Evolutionary conservation across 1,284 basidiomycete species (phyloP), one percentile per base, ranked within the genome.

Genomic region (Trichosporon sp.): DNA sequence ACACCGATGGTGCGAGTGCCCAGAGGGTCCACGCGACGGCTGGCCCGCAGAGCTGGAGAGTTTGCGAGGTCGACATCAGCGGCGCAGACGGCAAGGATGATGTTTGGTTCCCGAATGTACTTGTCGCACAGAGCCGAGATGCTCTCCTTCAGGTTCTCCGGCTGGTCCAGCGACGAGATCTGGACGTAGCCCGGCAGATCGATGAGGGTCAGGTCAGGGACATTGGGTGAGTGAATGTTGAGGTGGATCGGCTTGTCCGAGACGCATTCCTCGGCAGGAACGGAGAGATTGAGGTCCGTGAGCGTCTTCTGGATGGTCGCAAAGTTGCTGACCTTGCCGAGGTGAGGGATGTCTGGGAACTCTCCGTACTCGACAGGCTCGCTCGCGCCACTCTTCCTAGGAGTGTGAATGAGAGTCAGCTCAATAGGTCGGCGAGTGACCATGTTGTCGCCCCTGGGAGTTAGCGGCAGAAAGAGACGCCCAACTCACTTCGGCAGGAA

Each of bases 11-110:
- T 99, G 32, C 96, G 89, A 70, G 95, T 85, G 7, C 97, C 96
- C 6, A 98, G 85, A 1, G 96, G 96, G 80, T 99, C 96, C 2
- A 99, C 93, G 73, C 92, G 92, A 60, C 95, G 87, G 79, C 92
- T 95, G 0, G 97, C 95, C 42, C 95, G 87, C 60, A 99, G 85
- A 0, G 97, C 96, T 2, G 97, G 96, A 0, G 94, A 98, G 83
- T 99, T 99, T 70, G 96, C 96, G 8, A 99, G 87, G 85, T 99
- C 97, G 67, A 99, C 97, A 82, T 99, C 95, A 8, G 97, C 96
- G 2, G 96, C 92, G 79, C 96, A 99, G 8, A 99, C 94, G 2
- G 97, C 96, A 15, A 99, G 88, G 75, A 99, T 93, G 80, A 99
- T 94, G 81, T 99, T 99, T 12, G 96, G 96, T 80, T 98, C 93